Percentiles rank a stretch among this genome's conserved stretches.
These are phyloP conservation scores for Blastobotrys robertii DNA, from an alignment of 805 yeast species.

Conservation along the genomic window DNA sequence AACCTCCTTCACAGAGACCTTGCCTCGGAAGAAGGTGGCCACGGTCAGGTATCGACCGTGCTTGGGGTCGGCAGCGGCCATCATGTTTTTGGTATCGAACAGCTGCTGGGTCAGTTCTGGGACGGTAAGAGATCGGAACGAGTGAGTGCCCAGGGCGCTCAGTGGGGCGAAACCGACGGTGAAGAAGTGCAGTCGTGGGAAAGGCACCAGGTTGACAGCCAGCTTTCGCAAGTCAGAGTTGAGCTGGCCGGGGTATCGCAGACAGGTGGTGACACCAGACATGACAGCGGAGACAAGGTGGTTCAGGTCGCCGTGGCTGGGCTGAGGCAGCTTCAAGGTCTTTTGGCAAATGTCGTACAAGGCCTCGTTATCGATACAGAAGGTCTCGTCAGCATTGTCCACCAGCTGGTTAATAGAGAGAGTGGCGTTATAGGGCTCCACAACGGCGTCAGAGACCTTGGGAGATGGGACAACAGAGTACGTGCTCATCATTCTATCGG, in stretches of 20 bases:
- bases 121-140: constrained; percentile 78
- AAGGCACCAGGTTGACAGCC: constrained; percentile 91
- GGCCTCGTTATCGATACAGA: constrained; percentile 94
- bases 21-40: constrained; percentile 92
- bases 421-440: constrained; percentile 92
- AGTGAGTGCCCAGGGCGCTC: constrained; percentile 69
- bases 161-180: constrained; percentile 95
- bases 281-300: constrained; percentile 80
- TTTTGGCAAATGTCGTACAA: constrained; percentile 81
- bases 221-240: constrained; percentile 87
- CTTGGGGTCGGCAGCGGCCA: constrained; percentile 94
- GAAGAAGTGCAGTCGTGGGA: constrained; percentile 93
- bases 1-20: constrained; percentile 86
- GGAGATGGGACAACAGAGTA: constrained; percentile 95
- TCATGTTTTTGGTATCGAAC: constrained; percentile 87
- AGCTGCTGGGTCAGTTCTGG: constrained; percentile 93
- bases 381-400: constrained; percentile 86
- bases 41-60: constrained; percentile 89
- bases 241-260: constrained; percentile 92
- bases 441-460: constrained; percentile 84
- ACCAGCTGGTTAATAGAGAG: constrained; percentile 87
- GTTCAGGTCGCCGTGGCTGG: constrained; percentile 73
- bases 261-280: constrained; percentile 93
- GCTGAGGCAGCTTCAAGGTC: constrained; percentile 72
- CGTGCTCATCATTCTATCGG: constrained; percentile 95